Evolutionary conservation across 2,329 filamentous ascomycete genomes (phyloP).

Genomic region (Phyllosticta citribraziliensis): DNA sequence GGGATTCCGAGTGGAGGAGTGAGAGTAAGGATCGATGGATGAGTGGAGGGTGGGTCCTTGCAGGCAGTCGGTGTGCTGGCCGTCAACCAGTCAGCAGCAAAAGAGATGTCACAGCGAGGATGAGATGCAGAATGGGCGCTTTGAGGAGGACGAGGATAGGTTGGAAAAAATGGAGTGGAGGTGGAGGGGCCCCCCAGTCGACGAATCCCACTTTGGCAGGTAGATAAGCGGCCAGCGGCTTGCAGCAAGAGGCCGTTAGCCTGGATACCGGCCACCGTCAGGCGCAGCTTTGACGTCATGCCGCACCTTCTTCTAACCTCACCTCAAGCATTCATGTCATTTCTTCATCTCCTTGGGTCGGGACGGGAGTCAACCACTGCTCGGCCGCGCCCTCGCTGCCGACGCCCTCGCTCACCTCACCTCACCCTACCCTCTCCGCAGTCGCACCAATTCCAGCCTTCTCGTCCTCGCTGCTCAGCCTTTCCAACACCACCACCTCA

Average conservation of each 20-base stretch:
- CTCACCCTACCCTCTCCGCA: background rate
- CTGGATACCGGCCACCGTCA: background rate
- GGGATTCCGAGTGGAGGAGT: background rate
- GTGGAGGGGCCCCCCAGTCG: background rate
- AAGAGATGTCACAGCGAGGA: background rate
- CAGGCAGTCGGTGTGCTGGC: background rate
- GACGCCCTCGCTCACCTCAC: background rate
- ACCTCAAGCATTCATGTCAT: background rate
- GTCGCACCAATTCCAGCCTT: background rate
- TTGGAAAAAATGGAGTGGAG: background rate
- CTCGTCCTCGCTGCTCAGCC: background rate
- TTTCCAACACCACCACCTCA: background rate
- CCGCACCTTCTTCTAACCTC: background rate
- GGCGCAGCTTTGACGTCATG: background rate
- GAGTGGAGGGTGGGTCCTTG: background rate
- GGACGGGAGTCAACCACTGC: background rate
- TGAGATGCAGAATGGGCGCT: background rate
- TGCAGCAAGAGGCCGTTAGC: background rate
- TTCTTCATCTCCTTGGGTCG: background rate
- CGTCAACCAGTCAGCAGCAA: background rate
- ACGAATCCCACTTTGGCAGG: background rate
- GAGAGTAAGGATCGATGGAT: background rate
- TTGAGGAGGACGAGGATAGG: background rate
- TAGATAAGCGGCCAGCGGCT: background rate
- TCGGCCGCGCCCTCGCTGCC: background rate